A percentile compares a stretch with the other conserved stretches of the same genome.
These are phyloP conservation scores for Stentor coeruleus DNA, from an alignment of 73 alveolate species.

Conservation along the genomic window DNA sequence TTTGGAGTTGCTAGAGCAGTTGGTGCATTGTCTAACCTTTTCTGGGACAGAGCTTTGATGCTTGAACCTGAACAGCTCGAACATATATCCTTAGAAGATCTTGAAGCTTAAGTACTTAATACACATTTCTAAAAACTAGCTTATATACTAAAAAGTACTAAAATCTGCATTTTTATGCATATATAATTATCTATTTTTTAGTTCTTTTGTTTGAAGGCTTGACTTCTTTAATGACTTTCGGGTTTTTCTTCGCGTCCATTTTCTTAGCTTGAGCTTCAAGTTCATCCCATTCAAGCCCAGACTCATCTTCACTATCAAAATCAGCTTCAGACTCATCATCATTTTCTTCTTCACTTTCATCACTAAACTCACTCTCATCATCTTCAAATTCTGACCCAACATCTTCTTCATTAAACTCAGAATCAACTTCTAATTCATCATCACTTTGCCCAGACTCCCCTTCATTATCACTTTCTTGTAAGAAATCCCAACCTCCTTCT, in stretches of 20 bases:
- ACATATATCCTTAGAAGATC: constrained; percentile 41
- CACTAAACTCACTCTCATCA: constrained; percentile 70
- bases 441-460: not conserved
- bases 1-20: constrained; percentile 92
- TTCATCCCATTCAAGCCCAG: constrained; percentile 84
- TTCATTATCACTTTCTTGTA: constrained; percentile 52
- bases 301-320: constrained; percentile 74
- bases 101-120: constrained; percentile 21
- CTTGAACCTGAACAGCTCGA: constrained; percentile 82
- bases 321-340: constrained; percentile 72
- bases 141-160: too few species aligned
- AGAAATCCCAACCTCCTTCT: constrained; percentile 91
- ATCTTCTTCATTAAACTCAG: constrained; percentile 49
- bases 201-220: constrained; percentile 25
- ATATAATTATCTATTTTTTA: not conserved
- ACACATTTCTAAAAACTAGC: not conserved
- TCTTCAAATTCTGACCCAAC: constrained; percentile 60
- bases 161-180: not conserved
- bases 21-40: constrained; percentile 76
- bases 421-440: constrained; percentile 35
- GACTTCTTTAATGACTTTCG: constrained; percentile 39
- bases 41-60: constrained; percentile 85
- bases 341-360: constrained; percentile 63
- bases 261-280: constrained; percentile 73
- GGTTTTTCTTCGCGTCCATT: constrained; percentile 57